These are phyloP conservation scores for Lasiosphaeriaceae sp. DNA, from an alignment of 495 filamentous ascomycete genomes.

Conservation along the genomic window DNA sequence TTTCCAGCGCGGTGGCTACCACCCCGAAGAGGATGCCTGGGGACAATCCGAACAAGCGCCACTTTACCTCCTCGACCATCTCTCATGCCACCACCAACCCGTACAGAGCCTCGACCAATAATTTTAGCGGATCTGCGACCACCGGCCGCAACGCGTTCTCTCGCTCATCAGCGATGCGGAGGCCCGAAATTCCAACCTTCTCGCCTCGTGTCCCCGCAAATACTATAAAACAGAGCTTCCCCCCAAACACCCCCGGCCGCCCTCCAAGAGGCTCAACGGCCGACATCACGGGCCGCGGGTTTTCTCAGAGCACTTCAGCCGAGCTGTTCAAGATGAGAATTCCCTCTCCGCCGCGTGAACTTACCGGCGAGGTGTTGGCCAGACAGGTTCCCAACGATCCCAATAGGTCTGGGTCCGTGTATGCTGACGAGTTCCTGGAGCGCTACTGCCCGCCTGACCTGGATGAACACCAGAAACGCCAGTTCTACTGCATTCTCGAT, in stretches of 20 bases:
- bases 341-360: constrained; percentile 38
- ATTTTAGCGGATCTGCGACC: constrained; percentile 22
- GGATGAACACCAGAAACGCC: constrained; percentile 44
- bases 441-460: constrained; percentile 45
- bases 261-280: constrained; percentile 23
- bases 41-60: constrained; percentile 31
- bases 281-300: constrained; percentile 28
- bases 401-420: constrained; percentile 38
- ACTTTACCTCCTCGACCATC: constrained; percentile 13
- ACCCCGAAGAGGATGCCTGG: constrained; percentile 27
- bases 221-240: constrained; percentile 31
- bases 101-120: constrained; percentile 15
- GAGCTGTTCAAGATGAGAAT: constrained; percentile 48
- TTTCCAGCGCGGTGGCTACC: constrained; percentile 1
- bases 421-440: constrained; percentile 47
- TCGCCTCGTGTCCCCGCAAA: constrained; percentile 31
- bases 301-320: constrained; percentile 32
- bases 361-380: constrained; percentile 43
- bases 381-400: constrained; percentile 43
- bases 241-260: constrained; percentile 30
- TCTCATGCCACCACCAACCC: constrained; percentile 17
- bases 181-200: constrained; percentile 32
- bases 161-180: constrained; percentile 32
- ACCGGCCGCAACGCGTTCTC: constrained; percentile 35
- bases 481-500: constrained; percentile 53